Evolutionary conservation across 805 yeast species (phyloP).

Genomic region (Candida suzukii): DNA sequence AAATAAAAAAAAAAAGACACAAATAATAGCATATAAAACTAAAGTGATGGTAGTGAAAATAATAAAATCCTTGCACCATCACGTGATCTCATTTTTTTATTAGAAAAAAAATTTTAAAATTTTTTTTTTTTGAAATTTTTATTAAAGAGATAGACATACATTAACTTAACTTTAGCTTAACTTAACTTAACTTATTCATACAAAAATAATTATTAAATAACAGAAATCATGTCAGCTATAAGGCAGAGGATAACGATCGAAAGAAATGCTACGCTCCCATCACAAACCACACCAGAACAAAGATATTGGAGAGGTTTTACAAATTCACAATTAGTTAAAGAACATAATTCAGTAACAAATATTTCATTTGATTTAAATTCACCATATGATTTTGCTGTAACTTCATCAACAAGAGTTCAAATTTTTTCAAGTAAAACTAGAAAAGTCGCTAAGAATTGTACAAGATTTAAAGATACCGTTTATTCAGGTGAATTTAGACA

Average conservation of each 20-base stretch:
- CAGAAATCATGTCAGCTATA: constrained; percentile 60
- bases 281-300: constrained; percentile 85
- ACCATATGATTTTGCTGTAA: constrained; percentile 90
- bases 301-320: constrained; percentile 86
- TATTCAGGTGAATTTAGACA: constrained; percentile 85
- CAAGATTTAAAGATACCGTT: constrained; percentile 85
- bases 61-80: too few species aligned
- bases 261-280: constrained; percentile 71
- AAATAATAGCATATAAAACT: too few species aligned
- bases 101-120: too few species aligned
- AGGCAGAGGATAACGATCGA: constrained; percentile 58
- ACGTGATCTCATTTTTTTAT: too few species aligned
- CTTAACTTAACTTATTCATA: too few species aligned
- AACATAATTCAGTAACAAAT: constrained; percentile 85
- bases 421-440: constrained; percentile 91
- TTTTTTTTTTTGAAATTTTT: too few species aligned
- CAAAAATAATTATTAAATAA: neutral
- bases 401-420: constrained; percentile 87
- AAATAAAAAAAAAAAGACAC: too few species aligned
- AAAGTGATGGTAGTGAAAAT: too few species aligned
- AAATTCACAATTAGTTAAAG: constrained; percentile 85
- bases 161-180: too few species aligned
- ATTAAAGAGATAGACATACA: too few species aligned
- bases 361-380: constrained; percentile 78
- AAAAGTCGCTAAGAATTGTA: constrained; percentile 80